These are phyloP conservation scores for Pythium phragmitis DNA, from an alignment of 352 stramenopile genomes.

Conservation along the genomic window DNA sequence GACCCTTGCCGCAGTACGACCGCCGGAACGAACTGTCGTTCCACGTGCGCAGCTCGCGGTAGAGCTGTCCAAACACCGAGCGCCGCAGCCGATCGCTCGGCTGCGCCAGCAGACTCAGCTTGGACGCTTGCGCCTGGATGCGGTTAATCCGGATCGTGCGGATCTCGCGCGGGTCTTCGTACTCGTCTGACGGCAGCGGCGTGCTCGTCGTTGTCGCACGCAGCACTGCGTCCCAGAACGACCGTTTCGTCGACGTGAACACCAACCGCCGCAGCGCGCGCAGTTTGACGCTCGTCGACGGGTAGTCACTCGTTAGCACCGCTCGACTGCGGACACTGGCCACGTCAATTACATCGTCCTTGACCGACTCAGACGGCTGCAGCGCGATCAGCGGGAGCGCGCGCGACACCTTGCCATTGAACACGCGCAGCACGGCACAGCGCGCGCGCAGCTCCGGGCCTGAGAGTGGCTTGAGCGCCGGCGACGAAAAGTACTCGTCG, in stretches of 20 bases:
- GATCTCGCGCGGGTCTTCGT: conserved; percentile 98
- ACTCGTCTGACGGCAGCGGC: conserved; percentile 97
- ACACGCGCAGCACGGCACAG: conserved; percentile 89
- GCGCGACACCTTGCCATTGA: conserved; percentile 90
- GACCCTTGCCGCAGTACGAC: conserved; percentile 96
- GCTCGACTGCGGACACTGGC: conserved; percentile 1
- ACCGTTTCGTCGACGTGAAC: conserved; percentile 91
- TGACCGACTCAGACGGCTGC: conserved; percentile 45
- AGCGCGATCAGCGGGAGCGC: conserved; percentile 85
- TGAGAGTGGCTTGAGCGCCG: conserved; percentile 55
- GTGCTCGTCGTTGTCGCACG: conserved; percentile 96
- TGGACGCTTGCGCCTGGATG: conserved; percentile 90
- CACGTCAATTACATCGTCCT: conserved; percentile 54
- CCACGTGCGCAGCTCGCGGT: conserved; percentile 95
- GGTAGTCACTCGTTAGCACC: conserved; percentile 37
- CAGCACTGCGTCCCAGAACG: conserved; percentile 94
- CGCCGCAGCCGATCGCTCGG: conserved; percentile 84
- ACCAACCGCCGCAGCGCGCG: conserved; percentile 70
- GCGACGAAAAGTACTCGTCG: conserved; percentile 74
- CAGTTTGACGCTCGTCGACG: conserved; percentile 79
- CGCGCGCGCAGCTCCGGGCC: conserved; percentile 84
- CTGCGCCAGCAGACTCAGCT: conserved; percentile 87
- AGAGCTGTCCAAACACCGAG: conserved; percentile 98
- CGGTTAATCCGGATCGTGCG: conserved; percentile 97
- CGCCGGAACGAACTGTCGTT: conserved; percentile 93